phyloP scores from a whole-genome alignment of 2,329 filamentous ascomycete species.

The Fusarium proliferatum region DNA sequence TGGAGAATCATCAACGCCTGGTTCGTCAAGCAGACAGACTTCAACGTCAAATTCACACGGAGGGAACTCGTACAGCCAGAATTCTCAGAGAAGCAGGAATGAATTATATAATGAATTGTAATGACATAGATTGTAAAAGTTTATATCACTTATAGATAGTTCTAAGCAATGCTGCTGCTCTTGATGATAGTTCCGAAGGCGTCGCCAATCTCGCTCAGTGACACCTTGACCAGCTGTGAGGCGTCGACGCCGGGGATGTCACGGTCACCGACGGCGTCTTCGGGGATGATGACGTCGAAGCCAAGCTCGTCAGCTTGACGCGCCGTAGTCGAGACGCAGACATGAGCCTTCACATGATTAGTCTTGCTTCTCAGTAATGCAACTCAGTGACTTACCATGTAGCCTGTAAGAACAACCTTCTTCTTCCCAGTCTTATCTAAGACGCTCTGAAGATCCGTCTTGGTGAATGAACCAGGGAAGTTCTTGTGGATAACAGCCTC shows the following conservation, averaged over 20 bases:
- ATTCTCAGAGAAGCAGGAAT: constrained; percentile 12
- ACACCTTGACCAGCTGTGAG: constrained; percentile 61
- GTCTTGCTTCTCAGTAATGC: rapidly evolving
- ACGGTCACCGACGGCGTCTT: constrained; percentile 73
- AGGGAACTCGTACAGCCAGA: constrained; percentile 56
- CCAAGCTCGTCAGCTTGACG: constrained; percentile 69
- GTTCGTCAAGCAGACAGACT: constrained; percentile 72
- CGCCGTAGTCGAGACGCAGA: constrained; percentile 72
- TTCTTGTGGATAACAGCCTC: constrained; percentile 71
- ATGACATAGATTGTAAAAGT: neutral
- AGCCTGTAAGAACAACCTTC: constrained; percentile 71
- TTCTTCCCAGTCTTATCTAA: constrained; percentile 62
- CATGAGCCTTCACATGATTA: constrained; percentile 63
- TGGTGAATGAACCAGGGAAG: constrained; percentile 68
- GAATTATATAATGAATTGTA: neutral
- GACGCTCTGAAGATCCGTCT: constrained; percentile 65
- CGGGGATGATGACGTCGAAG: constrained; percentile 70
- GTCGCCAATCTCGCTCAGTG: constrained; percentile 70
- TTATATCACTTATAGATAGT: no score
- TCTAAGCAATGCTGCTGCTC: constrained; percentile 45
- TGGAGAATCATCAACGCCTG: constrained; percentile 71
- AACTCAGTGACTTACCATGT: constrained; percentile 58
- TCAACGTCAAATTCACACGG: constrained; percentile 58
- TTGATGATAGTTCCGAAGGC: constrained; percentile 70
- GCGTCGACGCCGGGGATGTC: constrained; percentile 72